Percentiles rank a stretch among this genome's conserved stretches.
phyloP scores from a whole-genome alignment of 306 rosid genomes.

The Crataegus laevigata region DNA sequence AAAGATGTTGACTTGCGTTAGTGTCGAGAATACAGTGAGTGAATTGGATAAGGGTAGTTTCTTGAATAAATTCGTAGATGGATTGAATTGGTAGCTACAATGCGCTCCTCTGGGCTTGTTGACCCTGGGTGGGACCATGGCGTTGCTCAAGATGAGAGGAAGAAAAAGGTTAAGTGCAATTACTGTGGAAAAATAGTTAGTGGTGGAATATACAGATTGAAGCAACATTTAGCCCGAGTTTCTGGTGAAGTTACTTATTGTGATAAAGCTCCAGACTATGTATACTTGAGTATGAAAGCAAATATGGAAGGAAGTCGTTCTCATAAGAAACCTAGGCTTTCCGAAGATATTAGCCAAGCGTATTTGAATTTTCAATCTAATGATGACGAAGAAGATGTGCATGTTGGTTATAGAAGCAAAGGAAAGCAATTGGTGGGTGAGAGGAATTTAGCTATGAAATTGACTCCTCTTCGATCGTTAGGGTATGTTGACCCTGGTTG shows the following conservation, averaged over 20 bases:
- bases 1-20: neutral
- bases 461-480: constrained; percentile 76
- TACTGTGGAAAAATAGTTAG: constrained; percentile 96
- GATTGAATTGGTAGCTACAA: constrained; percentile 46
- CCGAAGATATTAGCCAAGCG: constrained; percentile 50
- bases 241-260: constrained; percentile 96
- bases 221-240: constrained; percentile 96
- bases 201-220: constrained; percentile 91
- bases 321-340: constrained; percentile 65
- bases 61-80: constrained; percentile 7
- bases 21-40: constrained; percentile 7
- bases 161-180: constrained; percentile 95
- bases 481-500: constrained; percentile 98
- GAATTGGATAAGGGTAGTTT: constrained; percentile 11
- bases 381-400: constrained; percentile 69
- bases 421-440: constrained; percentile 74
- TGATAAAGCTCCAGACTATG: constrained; percentile 93
- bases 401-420: constrained; percentile 60
- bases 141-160: constrained; percentile 84
- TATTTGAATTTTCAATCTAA: constrained; percentile 63
- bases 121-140: constrained; percentile 99
- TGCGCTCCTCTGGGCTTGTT: constrained; percentile 71
- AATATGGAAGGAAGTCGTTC: constrained; percentile 82
- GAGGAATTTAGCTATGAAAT: constrained; percentile 40
- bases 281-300: constrained; percentile 77